A percentile compares a stretch with the other conserved stretches of the same genome.
phyloP scores from a whole-genome alignment of 805 yeast genomes.

The Dipodascus albidus region DNA sequence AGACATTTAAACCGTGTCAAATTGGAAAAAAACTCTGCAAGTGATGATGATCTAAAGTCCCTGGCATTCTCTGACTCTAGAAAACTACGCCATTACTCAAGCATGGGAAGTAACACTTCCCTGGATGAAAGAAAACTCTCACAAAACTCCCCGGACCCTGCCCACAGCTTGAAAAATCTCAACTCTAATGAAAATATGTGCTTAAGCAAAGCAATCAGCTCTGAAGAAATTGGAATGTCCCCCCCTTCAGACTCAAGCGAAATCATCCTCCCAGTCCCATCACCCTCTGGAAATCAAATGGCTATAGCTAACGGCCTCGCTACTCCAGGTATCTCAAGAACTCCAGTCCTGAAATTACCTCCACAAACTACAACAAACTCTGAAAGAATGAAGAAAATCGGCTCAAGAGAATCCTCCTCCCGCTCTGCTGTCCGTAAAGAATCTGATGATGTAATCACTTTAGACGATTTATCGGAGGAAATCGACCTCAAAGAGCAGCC shows the following conservation, averaged over 20 bases:
- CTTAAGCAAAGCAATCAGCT: neutral
- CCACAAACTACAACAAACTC: neutral
- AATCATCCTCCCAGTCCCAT: neutral
- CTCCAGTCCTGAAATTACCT: neutral
- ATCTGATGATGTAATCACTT: neutral
- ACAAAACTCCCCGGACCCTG: neutral
- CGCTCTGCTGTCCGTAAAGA: neutral
- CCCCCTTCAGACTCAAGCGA: neutral
- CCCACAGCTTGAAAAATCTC: neutral
- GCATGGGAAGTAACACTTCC: neutral
- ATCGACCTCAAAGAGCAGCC: neutral
- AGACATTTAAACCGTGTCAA: neutral
- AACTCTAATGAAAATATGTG: neutral
- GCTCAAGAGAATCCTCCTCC: neutral
- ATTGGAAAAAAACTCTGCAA: neutral
- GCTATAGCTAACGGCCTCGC: neutral
- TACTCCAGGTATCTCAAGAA: neutral
- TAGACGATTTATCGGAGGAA: neutral
- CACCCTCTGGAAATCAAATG: neutral
- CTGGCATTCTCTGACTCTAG: neutral
- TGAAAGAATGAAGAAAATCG: neutral
- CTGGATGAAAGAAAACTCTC: neutral
- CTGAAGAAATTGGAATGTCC: neutral
- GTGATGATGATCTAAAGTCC: neutral
- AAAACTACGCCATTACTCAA: neutral